These are phyloP conservation scores for Cryptococcus floricola DNA, from an alignment of 1,284 basidiomycete species.

Conservation along the genomic window DNA sequence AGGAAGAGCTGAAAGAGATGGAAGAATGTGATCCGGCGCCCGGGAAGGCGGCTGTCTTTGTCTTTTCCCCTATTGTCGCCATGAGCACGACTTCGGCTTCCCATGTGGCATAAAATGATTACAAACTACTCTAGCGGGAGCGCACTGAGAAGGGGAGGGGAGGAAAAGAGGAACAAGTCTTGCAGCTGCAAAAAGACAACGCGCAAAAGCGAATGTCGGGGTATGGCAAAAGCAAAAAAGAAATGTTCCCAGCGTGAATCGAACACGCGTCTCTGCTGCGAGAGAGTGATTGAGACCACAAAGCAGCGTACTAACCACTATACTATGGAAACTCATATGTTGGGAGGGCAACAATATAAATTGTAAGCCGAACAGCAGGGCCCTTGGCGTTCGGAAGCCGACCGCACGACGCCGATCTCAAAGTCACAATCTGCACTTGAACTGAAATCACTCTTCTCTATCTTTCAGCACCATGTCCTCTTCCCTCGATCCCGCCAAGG, in stretches of 20 bases:
- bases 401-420: no score
- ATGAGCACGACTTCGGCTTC: no score
- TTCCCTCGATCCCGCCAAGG: slow-evolving; percentile 37
- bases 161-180: not conserved
- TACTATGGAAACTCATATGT: slow-evolving; percentile 10
- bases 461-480: not conserved
- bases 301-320: slow-evolving; percentile 20
- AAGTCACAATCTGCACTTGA: not conserved
- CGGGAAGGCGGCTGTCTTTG: no score
- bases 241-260: slow-evolving; percentile 18
- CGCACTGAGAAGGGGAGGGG: no score
- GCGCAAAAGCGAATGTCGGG: not conserved
- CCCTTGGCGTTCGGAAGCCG: not conserved
- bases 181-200: not conserved
- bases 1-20: no score
- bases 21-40: no score
- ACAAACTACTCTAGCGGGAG: not conserved
- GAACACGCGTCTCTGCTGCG: slow-evolving; percentile 17
- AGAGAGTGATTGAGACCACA: slow-evolving; percentile 10
- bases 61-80: no score
- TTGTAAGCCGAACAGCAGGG: no score
- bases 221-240: slow-evolving; percentile 8
- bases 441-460: not conserved
- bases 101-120: not conserved
- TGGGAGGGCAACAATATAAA: fast-evolving